A percentile compares a stretch with the other conserved stretches of the same genome.
Evolutionary conservation across 352 stramenopile genomes (phyloP).

Genomic region (Phytophthora colocasiae): DNA sequence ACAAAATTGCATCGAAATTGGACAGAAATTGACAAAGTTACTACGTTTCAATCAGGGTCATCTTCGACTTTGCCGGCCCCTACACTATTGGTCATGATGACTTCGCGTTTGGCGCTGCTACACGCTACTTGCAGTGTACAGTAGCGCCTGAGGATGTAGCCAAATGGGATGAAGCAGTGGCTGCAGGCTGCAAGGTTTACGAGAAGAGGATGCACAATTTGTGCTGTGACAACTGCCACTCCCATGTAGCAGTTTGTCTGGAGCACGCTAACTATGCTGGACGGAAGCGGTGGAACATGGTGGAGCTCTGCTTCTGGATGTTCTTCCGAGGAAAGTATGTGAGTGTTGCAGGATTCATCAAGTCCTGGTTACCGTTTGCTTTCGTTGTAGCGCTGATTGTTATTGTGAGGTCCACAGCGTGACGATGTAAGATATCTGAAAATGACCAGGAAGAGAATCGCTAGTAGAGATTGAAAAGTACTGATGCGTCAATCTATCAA

Average conservation of each 20-base stretch:
- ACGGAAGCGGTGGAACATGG: conserved; percentile 79
- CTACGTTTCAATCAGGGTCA: conserved; percentile 65
- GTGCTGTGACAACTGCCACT: conserved; percentile 98
- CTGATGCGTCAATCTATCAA: too few species aligned
- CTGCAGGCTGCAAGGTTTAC: conserved; percentile 93
- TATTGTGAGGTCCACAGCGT: conserved; percentile 37
- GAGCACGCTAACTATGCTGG: conserved; percentile 64
- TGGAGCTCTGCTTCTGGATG: conserved; percentile 85
- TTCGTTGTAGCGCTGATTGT: conserved; percentile 38
- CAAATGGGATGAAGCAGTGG: conserved; percentile 92
- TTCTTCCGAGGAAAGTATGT: conserved; percentile 77
- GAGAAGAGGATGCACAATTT: conserved; percentile 96
- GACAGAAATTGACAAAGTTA: conserved; percentile 9
- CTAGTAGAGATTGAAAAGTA: too few species aligned
- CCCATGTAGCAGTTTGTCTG: conserved; percentile 91
- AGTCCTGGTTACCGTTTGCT: conserved; percentile 50
- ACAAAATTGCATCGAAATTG: neutral
- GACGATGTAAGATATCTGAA: conserved; percentile 1
- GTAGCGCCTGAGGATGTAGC: conserved; percentile 53
- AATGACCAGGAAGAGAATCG: too few species aligned
- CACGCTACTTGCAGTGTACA: conserved; percentile 88
- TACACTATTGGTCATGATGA: conserved; percentile 93
- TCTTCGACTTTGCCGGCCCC: conserved; percentile 96
- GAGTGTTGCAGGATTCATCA: conserved; percentile 38
- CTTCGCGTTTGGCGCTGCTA: conserved; percentile 90